phyloP scores from a whole-genome alignment of 371 early-diverging fungal genomes.

The Coemansia sp. region DNA sequence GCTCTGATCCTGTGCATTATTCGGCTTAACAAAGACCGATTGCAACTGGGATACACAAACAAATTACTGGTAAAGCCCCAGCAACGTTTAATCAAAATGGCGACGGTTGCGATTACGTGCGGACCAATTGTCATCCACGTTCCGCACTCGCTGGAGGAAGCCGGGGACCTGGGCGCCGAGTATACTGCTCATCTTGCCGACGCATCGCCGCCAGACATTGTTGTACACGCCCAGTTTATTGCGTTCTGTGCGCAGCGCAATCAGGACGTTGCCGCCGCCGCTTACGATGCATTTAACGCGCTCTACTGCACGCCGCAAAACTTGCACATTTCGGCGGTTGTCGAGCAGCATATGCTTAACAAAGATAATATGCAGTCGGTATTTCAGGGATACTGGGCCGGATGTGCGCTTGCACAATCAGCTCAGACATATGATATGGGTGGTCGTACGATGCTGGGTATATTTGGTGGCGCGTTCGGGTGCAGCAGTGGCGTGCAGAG shows the following conservation, averaged over 20 bases:
- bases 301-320: neutral
- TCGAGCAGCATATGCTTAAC: neutral
- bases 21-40: neutral
- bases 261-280: neutral
- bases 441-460: constrained; percentile 2
- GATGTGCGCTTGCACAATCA: neutral
- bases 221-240: constrained; percentile 6
- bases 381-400: neutral
- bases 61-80: neutral
- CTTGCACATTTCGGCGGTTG: neutral
- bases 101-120: neutral
- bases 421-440: neutral
- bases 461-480: constrained; percentile 21
- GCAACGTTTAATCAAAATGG: neutral
- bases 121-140: neutral
- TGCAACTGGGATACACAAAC: neutral
- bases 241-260: constrained; percentile 9
- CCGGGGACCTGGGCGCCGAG: constrained; percentile 6
- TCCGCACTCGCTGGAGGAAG: neutral
- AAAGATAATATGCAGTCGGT: neutral
- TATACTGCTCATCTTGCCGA: constrained; percentile 1
- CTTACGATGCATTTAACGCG: neutral
- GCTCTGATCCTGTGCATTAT: neutral
- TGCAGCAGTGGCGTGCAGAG: constrained; percentile 13
- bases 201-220: neutral